phyloP scores from a whole-genome alignment of 306 rosid species.

The Coriaria nepalensis region DNA sequence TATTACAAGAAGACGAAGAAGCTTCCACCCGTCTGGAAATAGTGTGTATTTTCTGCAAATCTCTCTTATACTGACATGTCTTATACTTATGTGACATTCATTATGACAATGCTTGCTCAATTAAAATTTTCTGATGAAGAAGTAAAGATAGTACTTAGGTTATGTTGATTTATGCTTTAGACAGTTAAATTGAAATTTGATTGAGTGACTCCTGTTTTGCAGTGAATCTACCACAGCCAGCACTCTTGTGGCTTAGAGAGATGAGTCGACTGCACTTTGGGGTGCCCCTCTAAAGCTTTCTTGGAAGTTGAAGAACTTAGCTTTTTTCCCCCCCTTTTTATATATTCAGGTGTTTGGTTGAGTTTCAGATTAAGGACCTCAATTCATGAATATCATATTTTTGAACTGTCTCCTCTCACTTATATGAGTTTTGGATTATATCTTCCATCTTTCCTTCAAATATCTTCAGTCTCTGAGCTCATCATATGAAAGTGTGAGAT shows the following conservation, averaged over 20 bases:
- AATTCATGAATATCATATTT: no score
- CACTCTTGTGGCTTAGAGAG: conserved; percentile 61
- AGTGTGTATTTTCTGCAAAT: conserved; percentile 27
- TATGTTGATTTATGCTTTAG: neutral
- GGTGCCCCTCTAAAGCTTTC: neutral
- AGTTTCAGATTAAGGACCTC: no score
- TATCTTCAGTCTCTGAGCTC: no score
- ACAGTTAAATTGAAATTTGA: neutral
- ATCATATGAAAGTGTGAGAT: no score
- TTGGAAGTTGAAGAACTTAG: no score
- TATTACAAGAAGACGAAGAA: conserved; percentile 87
- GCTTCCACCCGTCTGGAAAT: conserved; percentile 87
- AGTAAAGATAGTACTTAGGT: no score
- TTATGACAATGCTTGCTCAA: neutral
- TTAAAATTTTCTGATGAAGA: neutral
- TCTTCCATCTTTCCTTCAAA: no score
- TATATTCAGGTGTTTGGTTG: no score
- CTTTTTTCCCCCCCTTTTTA: no score
- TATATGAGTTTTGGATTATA: no score
- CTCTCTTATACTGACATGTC: neutral
- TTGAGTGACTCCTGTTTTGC: conserved; percentile 10
- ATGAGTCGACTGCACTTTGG: conserved; percentile 11
- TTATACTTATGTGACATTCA: neutral
- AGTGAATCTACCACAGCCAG: conserved; percentile 52
- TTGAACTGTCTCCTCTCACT: no score